Percentiles rank a stretch among this genome's conserved stretches.
Evolutionary conservation across 495 filamentous ascomycete species (phyloP).

Genomic region (Neurospora sp.): DNA sequence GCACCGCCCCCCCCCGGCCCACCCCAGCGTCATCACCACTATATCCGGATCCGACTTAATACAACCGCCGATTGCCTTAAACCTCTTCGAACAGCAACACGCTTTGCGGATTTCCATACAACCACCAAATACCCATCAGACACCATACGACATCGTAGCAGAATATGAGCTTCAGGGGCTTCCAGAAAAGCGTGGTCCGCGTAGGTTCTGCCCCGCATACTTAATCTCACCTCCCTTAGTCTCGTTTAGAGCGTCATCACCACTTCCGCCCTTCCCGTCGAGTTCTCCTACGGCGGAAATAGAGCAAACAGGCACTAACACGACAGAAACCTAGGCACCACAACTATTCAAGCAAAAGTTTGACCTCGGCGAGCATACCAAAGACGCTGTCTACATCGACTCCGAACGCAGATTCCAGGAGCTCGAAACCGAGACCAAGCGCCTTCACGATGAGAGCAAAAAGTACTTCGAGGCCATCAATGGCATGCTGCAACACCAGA

Average conservation of each 20-base stretch:
- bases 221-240: not conserved
- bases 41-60: not conserved
- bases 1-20: not conserved
- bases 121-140: not conserved
- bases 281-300: not conserved
- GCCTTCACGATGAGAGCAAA: constrained; percentile 86
- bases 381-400: constrained; percentile 90
- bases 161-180: constrained; percentile 92
- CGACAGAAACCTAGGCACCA: constrained; percentile 51
- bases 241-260: not conserved
- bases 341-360: constrained; percentile 86
- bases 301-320: not conserved
- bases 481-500: constrained; percentile 94
- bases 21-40: not conserved
- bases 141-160: not conserved
- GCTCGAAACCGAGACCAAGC: constrained; percentile 91
- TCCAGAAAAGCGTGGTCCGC: constrained; percentile 77
- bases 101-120: not conserved
- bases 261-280: not conserved
- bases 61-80: not conserved
- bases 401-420: constrained; percentile 90
- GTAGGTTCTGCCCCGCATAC: constrained; percentile 37
- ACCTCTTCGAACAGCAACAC: not conserved
- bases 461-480: constrained; percentile 98
- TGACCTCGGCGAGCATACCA: constrained; percentile 88